Evolutionary conservation across 768 basidiomycete species (phyloP).

Genomic region (Hericium coralloides): DNA sequence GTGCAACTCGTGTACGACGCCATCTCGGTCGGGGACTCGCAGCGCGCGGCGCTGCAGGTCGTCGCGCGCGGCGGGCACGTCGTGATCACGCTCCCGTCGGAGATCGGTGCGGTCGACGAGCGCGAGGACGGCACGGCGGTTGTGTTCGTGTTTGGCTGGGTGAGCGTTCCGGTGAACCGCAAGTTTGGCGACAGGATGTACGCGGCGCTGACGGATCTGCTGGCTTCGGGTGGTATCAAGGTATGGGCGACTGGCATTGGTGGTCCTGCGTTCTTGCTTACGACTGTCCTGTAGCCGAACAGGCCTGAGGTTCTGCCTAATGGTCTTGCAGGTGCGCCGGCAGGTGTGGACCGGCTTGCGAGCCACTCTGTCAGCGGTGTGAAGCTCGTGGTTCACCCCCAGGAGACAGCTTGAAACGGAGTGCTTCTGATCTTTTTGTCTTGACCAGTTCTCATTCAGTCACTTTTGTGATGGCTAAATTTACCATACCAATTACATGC

Average conservation of each 20-base stretch:
- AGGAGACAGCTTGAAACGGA: not conserved
- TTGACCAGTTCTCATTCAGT: no score
- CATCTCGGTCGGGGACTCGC: constrained; percentile 3
- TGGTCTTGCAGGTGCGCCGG: constrained; percentile 17
- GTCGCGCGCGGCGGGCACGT: constrained; percentile 12
- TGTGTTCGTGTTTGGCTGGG: constrained; percentile 1
- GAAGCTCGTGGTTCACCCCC: constrained; percentile 16
- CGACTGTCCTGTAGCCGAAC: constrained; percentile 15
- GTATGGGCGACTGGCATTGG: no score
- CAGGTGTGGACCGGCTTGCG: constrained; percentile 12
- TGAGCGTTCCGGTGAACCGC: constrained; percentile 8
- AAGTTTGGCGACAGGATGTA: constrained; percentile 17
- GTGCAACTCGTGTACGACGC: constrained; percentile 14
- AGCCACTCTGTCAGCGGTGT: constrained; percentile 18
- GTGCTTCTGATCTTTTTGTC: no score
- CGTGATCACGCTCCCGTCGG: constrained; percentile 5
- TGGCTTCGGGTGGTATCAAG: not conserved
- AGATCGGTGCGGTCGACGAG: constrained; percentile 8
- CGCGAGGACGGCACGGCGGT: constrained; percentile 10
- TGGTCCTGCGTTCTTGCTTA: not conserved
- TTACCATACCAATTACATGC: no score
- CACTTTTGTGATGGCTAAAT: no score
- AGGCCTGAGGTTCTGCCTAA: constrained; percentile 15
- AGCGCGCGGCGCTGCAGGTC: constrained; percentile 6
- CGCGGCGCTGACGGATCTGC: not conserved